phyloP scores from a whole-genome alignment of 306 rosid species.

The Inga laurina region DNA sequence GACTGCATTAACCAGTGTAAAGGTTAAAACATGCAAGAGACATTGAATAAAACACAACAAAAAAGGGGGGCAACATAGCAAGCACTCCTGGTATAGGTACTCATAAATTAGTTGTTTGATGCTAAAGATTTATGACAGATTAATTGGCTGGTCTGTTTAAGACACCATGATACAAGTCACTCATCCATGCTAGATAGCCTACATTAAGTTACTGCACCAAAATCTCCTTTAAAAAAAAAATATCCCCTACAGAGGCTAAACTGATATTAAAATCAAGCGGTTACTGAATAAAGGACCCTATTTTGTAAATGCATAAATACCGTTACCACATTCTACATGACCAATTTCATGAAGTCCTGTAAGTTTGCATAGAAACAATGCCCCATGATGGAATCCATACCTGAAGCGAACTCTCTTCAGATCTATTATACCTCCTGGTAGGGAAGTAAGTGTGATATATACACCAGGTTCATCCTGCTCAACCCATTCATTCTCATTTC shows the following conservation, averaged over 20 bases:
- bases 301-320: background rate
- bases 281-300: background rate
- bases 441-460: conserved; percentile 87
- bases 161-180: background rate
- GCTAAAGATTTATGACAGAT: background rate
- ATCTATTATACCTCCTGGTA: conserved; percentile 87
- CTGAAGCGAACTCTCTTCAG: conserved; percentile 99
- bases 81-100: background rate
- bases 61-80: background rate
- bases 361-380: conserved; percentile 7
- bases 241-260: background rate
- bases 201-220: background rate
- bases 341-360: conserved; percentile 3
- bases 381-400: conserved; percentile 40
- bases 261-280: background rate
- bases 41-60: background rate
- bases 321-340: conserved; percentile 11
- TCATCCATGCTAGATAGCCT: background rate
- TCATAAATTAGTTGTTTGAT: conserved; percentile 1
- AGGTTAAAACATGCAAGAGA: conserved; percentile 11
- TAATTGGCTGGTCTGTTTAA: background rate
- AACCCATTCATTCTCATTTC: conserved; percentile 86
- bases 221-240: background rate
- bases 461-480: conserved; percentile 99
- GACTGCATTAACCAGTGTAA: conserved; percentile 57